Evolutionary conservation across 164 flowering plant genomes (phyloP).

Genomic region (Santalum album): DNA sequence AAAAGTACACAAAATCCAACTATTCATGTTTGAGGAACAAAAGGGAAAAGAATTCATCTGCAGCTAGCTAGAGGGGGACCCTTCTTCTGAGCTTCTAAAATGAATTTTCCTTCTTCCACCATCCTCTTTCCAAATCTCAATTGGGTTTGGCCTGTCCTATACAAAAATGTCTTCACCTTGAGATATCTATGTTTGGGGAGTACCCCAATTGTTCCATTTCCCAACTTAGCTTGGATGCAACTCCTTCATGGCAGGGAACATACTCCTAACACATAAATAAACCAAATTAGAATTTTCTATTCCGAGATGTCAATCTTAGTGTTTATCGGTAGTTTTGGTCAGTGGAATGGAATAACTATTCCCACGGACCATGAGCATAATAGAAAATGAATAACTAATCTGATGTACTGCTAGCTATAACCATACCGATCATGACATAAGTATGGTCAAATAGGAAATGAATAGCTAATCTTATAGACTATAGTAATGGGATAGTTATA

Average conservation of each 20-base stretch:
- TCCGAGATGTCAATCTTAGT: too few species aligned
- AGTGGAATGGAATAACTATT: too few species aligned
- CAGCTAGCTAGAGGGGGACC: background rate
- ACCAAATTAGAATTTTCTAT: background rate
- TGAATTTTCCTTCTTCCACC: constrained; percentile 7
- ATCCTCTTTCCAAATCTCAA: background rate
- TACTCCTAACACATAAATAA: constrained; percentile 22
- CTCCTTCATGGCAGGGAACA: constrained; percentile 33
- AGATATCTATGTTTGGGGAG: constrained; percentile 24
- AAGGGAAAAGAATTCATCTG: background rate
- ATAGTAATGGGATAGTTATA: too few species aligned
- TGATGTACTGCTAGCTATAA: too few species aligned
- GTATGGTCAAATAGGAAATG: too few species aligned
- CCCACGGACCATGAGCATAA: too few species aligned
- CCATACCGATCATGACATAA: too few species aligned
- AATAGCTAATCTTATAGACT: too few species aligned
- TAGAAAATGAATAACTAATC: too few species aligned
- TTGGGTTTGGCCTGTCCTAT: background rate
- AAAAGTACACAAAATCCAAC: too few species aligned
- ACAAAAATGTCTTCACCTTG: constrained; percentile 22
- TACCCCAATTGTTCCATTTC: constrained; percentile 45
- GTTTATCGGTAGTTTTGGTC: too few species aligned
- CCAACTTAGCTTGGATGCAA: constrained; percentile 54
- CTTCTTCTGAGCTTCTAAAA: constrained; percentile 5
- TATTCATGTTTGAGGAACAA: too few species aligned